Evolutionary conservation across 163 green algal species (phyloP), one percentile per base, ranked within the genome.

Genomic region (Chlamydomonas reinhardtii): DNA sequence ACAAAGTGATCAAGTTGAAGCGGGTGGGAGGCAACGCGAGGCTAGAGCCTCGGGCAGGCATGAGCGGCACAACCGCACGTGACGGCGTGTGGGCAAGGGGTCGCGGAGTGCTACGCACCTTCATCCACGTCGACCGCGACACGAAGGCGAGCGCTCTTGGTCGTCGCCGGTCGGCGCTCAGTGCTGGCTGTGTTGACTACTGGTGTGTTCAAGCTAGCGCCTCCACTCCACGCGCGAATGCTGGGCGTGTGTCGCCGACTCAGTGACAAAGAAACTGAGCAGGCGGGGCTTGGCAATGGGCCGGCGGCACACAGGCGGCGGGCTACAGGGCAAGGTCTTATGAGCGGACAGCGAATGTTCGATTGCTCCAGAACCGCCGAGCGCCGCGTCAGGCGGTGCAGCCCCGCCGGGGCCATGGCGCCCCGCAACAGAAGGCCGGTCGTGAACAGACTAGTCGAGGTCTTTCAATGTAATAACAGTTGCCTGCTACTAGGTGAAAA

Each of bases 121-220:
- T 94, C 92, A 70, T 94, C 92, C 0, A 94, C 92, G 59, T 94
- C 92, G 16, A 94, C 92, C 19, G 92, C 92, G 14, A 94, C 74
- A 0, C 90, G 65, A 19, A 94, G 59, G 70, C 68, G 62, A 1
- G 52, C n/a, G 69, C 24, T 27, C 43, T 70, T 61, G 37, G 4
- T 29, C 5, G 62, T 70, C 19, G 37, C 12, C 37, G 62, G 16
- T 16, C 34, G 29, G 0, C 72, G 61, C 19, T 43, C 68, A 0
- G 78, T 52, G 2, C 78, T 34, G 19, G 80, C 54, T 27, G 71
- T 74, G 9, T 64, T 71, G 3, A 85, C 54, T n/a, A 71, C 19
- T 29, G 68, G 62, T 6, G 31, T 78, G 25, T 85, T 71, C 3
- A 48, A 12, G 31, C 32, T 77, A 6, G 79, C 8, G 4, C 64